Percentiles rank a stretch among this genome's conserved stretches.
Conservation (phyloP, 441 rosid genomes). For the Jatropha podagrica region DNA sequence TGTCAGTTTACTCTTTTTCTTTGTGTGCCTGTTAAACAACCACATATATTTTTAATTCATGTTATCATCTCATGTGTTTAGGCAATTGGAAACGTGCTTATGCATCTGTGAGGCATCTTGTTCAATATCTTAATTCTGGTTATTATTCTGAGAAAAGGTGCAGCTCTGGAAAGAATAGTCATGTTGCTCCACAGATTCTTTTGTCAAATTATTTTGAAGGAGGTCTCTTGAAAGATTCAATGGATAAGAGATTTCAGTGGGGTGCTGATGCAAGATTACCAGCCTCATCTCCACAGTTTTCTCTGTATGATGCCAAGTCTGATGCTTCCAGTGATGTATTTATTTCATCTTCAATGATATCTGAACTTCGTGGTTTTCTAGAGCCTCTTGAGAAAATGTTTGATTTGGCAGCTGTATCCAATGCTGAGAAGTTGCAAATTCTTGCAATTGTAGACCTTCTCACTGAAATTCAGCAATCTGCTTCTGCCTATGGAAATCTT, state of each 20-base stretch:
- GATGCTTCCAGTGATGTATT: constrained; percentile 37
- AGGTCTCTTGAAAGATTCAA: constrained; percentile 46
- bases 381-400: constrained; percentile 57
- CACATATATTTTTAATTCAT: constrained; percentile 37
- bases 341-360: constrained; percentile 45
- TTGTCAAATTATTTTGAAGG: constrained; percentile 78
- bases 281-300: constrained; percentile 45
- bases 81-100: constrained; percentile 94
- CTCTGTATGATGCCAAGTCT: constrained; percentile 37
- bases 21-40: constrained; percentile 29
- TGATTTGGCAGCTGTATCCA: constrained; percentile 44
- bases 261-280: constrained; percentile 49
- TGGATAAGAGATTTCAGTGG: constrained; percentile 59
- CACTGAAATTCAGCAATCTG: constrained; percentile 61
- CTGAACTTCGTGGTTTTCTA: constrained; percentile 51
- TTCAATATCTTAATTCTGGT: constrained; percentile 50
- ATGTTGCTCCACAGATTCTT: constrained; percentile 56
- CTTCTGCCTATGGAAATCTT: constrained; percentile 77
- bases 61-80: constrained; percentile 49
- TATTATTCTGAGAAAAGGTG: constrained; percentile 40
- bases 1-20: constrained; percentile 17
- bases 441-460: constrained; percentile 78
- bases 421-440: constrained; percentile 62
- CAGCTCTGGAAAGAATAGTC: constrained; percentile 32
- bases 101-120: constrained; percentile 75